Evolutionary conservation across 2,329 filamentous ascomycete species (phyloP).

Genomic region (Cryphonectria nitschkei): DNA sequence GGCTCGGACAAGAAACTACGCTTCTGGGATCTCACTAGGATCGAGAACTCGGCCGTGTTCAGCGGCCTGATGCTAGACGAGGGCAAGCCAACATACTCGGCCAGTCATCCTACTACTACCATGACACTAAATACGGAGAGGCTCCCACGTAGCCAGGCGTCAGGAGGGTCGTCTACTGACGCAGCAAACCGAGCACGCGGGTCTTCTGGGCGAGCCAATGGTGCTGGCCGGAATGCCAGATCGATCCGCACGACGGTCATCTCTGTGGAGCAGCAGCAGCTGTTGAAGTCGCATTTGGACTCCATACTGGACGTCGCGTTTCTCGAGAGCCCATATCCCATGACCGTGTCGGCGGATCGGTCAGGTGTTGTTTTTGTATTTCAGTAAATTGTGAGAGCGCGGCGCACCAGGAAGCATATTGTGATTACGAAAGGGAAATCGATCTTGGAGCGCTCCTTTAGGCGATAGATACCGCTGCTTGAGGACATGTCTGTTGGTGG

Average conservation of each 20-base stretch:
- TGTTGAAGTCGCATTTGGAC: constrained; percentile 86
- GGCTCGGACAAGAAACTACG: constrained; percentile 89
- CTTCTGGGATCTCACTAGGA: constrained; percentile 86
- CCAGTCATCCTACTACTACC: constrained; percentile 63
- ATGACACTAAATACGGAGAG: constrained; percentile 71
- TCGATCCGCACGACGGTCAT: constrained; percentile 81
- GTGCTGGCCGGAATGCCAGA: constrained; percentile 35
- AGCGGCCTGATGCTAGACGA: constrained; percentile 77
- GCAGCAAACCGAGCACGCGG: constrained; percentile 32
- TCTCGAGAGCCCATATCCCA: constrained; percentile 85
- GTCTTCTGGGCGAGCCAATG: constrained; percentile 18
- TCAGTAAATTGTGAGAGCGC: constrained; percentile 40
- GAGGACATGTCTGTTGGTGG: neutral
- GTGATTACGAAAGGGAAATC: neutral
- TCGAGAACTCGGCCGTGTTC: constrained; percentile 78
- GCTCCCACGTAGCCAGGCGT: constrained; percentile 43
- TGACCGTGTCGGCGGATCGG: constrained; percentile 89
- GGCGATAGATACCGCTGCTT: neutral
- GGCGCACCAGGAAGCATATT: neutral
- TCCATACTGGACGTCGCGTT: constrained; percentile 86
- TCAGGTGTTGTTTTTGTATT: constrained; percentile 89
- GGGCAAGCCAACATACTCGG: constrained; percentile 72
- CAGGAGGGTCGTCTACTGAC: constrained; percentile 37
- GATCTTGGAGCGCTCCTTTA: neutral
- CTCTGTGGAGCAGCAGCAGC: constrained; percentile 81